Base-by-base conservation (phyloP, 148 eudicot genomes). In the Camellia lanceoleosa region DNA sequence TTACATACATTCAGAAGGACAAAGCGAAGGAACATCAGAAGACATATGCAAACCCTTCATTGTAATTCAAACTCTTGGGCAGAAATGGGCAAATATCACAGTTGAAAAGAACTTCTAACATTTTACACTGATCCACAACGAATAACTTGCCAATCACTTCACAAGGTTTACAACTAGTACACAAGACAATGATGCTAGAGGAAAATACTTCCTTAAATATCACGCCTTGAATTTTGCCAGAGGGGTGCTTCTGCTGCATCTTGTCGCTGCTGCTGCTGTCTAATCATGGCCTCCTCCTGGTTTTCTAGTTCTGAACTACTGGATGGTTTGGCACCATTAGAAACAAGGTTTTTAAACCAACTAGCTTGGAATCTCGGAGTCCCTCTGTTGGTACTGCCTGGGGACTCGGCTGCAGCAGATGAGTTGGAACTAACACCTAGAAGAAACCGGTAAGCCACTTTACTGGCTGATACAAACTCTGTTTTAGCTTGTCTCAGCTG, bases 401-500 rank as follows among this genome's bases (percentile, higher is more conserved):
- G 83, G 80, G 86, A 86, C 19, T 92, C 90, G 0, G 95, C 84
- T 58, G 88, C 47, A 66, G 55, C 86, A 46, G 82, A 41, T 4
- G 85, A 85, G 84, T 91, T 93, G 58, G 94, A 82, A 43, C 89
- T 73, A 13, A 92, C 87, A 74, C 94, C 91, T 16, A 89, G 82
- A 61, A 95, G 88, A 77, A 91, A 95, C 18, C 92, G 86, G 80
- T 92, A 95, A 58, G 97, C 98, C 69, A 95, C 97, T 84, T 90
- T 95, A 89, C 97, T 90, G 20, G 98, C 97, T 12, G 97, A 63
- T 38, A 93, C 97, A 42, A 95, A 93, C 89, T 95, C 97, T 38
- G 97, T 90, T 81, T 91, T 95, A 1, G 97, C 98, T 89, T 95
- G 98, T 79, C 93, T 93, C 74, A 95, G 84, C 98, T 93, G 92